A percentile compares a stretch with the other conserved stretches of the same genome.
Evolutionary conservation across 2,329 filamentous ascomycete species (phyloP).

Genomic region (Moelleriella libera): DNA sequence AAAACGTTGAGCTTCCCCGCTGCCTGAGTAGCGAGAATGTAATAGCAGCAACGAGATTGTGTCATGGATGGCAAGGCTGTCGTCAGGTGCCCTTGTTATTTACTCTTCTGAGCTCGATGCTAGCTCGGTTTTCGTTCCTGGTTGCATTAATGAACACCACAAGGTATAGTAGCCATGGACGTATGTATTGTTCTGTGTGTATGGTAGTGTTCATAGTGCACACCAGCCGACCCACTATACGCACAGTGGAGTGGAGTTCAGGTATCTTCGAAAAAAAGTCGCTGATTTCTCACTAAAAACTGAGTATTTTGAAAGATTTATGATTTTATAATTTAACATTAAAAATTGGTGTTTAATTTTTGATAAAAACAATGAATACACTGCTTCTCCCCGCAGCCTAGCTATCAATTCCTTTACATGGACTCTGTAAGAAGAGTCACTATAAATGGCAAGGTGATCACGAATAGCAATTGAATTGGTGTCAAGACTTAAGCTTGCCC

Average conservation of each 20-base stretch:
- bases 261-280: neutral
- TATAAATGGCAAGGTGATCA: neutral
- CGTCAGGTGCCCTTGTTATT: neutral
- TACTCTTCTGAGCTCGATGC: neutral
- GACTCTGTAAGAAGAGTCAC: neutral
- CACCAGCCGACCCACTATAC: neutral
- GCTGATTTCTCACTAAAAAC: neutral
- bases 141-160: neutral
- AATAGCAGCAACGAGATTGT: neutral
- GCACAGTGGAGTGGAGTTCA: neutral
- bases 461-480: neutral
- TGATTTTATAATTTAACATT: neutral
- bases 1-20: neutral
- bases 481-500: neutral
- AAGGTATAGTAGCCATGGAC: neutral
- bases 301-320: neutral
- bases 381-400: too few relatives aligned
- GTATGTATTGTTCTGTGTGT: neutral
- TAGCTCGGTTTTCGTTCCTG: neutral
- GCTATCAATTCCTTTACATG: too few relatives aligned
- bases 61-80: neutral
- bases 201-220: neutral
- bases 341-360: too few relatives aligned
- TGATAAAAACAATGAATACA: too few relatives aligned
- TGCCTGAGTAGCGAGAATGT: neutral